A percentile compares a stretch with the other conserved stretches of the same genome.
Conservation (phyloP, 768 basidiomycete species). For the Tubosaeta brunneosetosa region DNA sequence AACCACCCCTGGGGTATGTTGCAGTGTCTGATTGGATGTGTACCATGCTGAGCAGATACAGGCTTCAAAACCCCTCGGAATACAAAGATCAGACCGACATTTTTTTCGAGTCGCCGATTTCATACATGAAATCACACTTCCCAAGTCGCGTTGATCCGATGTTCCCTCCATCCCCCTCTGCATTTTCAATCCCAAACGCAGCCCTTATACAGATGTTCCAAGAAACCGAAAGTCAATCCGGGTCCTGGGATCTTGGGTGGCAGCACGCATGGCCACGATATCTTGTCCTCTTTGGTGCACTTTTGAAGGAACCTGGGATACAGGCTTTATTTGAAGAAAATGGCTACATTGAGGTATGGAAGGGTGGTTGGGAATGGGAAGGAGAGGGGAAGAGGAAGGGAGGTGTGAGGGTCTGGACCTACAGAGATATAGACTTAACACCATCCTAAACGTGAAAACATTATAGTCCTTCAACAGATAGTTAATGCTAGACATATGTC, state of each 20-base stretch:
- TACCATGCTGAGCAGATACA: conserved; percentile 12
- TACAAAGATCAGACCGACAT: conserved; percentile 80
- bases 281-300: conserved; percentile 77
- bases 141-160: conserved; percentile 53
- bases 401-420: conserved; percentile 65
- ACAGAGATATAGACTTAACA: conserved; percentile 1
- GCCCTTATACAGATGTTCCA: conserved; percentile 20
- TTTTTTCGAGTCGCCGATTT: conserved; percentile 69
- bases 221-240: conserved; percentile 26
- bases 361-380: conserved; percentile 73
- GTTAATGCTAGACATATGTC: neutral
- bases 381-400: conserved; percentile 55
- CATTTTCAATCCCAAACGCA: conserved; percentile 47
- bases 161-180: conserved; percentile 62
- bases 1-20: conserved; percentile 82
- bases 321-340: conserved; percentile 40
- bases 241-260: conserved; percentile 41
- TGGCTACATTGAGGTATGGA: conserved; percentile 66
- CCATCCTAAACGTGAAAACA: neutral
- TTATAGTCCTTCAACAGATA: neutral
- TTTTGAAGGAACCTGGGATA: conserved; percentile 55
- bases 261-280: conserved; percentile 77
- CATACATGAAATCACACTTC: conserved; percentile 65
- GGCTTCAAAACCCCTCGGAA: conserved; percentile 41
- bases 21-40: neutral